These are phyloP conservation scores for Cicer pinnatifidum DNA, from an alignment of 306 rosid species.

Conservation along the genomic window DNA sequence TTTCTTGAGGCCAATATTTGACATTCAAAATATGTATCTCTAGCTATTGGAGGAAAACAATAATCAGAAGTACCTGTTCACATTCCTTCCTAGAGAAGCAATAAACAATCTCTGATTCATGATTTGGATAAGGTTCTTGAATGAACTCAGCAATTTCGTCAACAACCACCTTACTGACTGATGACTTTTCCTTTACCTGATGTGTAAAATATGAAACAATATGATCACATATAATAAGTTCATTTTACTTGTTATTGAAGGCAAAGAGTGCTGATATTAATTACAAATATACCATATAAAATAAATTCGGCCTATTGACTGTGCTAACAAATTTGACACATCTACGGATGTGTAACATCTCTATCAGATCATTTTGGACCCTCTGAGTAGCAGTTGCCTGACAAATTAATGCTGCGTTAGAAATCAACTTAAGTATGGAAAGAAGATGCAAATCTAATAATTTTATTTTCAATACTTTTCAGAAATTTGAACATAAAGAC, in stretches of 20 bases:
- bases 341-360: constrained; percentile 89
- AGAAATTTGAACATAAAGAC: constrained; percentile 42
- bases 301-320: constrained; percentile 89
- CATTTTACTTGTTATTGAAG: constrained; percentile 34
- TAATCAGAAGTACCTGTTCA: constrained; percentile 69
- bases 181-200: constrained; percentile 89
- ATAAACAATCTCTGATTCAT: constrained; percentile 88
- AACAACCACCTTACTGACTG: constrained; percentile 75
- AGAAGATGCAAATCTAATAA: constrained; percentile 29
- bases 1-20: constrained; percentile 26
- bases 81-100: constrained; percentile 96
- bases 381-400: constrained; percentile 98
- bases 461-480: constrained; percentile 22
- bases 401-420: constrained; percentile 31
- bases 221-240: constrained; percentile 17
- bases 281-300: constrained; percentile 66
- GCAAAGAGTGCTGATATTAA: constrained; percentile 1
- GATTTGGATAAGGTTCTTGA: constrained; percentile 72
- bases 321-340: constrained; percentile 94
- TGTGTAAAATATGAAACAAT: constrained; percentile 29
- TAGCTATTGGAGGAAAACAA: constrained; percentile 33
- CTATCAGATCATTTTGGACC: constrained; percentile 88
- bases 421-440: constrained; percentile 28
- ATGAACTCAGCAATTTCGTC: constrained; percentile 81
- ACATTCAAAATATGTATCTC: constrained; percentile 31